Percentiles rank a stretch among this genome's conserved stretches.
phyloP scores from a whole-genome alignment of 495 filamentous ascomycete species.

The Penicillium argentinense region DNA sequence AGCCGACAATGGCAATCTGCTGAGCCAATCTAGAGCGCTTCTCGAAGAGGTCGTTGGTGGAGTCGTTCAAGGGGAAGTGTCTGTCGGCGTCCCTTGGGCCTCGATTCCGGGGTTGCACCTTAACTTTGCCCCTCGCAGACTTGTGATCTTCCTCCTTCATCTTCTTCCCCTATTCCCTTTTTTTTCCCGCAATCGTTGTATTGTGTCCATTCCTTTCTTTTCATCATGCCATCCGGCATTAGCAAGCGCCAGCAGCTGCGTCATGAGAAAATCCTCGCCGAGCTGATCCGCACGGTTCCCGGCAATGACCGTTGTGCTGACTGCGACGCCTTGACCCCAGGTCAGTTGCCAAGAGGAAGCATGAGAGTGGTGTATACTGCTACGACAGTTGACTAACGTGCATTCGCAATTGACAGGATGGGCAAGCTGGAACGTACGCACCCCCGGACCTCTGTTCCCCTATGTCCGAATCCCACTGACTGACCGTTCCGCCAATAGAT shows the following conservation, averaged over 20 bases:
- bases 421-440: conserved; percentile 96
- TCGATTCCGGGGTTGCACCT: conserved; percentile 10
- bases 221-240: conserved; percentile 53
- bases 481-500: conserved; percentile 54
- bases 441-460: not conserved
- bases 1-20: too few relatives aligned
- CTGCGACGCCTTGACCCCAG: conserved; percentile 88
- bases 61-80: too few relatives aligned
- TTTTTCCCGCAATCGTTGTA: conserved; percentile 12
- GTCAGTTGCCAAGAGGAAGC: conserved; percentile 48
- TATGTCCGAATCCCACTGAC: not conserved
- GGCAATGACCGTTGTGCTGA: conserved; percentile 96
- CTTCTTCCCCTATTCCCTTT: conserved; percentile 19
- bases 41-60: too few relatives aligned
- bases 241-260: conserved; percentile 97
- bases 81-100: conserved; percentile 1
- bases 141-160: conserved; percentile 16
- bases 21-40: too few relatives aligned
- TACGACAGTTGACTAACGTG: not conserved
- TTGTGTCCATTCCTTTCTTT: conserved; percentile 20
- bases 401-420: conserved; percentile 59
- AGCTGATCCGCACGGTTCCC: conserved; percentile 80
- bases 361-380: too few relatives aligned
- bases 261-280: conserved; percentile 89
- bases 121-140: conserved; percentile 19